Base-by-base conservation (phyloP, 805 yeast species). In the Pichia nakasei region DNA sequence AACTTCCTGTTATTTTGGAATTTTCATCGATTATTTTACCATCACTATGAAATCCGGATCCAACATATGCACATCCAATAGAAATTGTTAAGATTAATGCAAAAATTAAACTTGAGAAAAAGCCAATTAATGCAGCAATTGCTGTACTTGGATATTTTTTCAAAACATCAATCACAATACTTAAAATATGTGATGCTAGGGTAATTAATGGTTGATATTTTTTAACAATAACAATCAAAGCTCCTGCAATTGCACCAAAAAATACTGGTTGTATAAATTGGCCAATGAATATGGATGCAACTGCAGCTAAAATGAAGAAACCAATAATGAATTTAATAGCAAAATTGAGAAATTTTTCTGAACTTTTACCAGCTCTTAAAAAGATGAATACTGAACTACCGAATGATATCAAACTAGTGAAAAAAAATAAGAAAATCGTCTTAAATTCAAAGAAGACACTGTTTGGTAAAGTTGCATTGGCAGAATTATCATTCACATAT, bases 301-400 rank as follows among this genome's bases (percentile, higher is more conserved):
- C 26, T 24, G n/a, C 17, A 4, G 40, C 44, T 3, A 41, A 1
- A 19, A 44, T 4, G 12, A 85, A 74, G 2, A 86, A 53, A 3
- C 91, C 86, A 45, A 78, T 53, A 12, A 85, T 69, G 67, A 73
- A 73, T 56, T 85, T 85, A 50, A 87, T 72, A 2, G 94, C 85
- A 22, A 78, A 61, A 43, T 73, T 72, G 52, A 87, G 84, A 60
- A 87, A 87, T 43, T 70, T 64, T 41, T 71, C 67, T 9, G 96
- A 86, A 38, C 73, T 75, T 48, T 72, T 48, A 52, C 88, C 67
- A 4, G 95, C 94, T 47, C 76, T 63, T 1, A 70, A 48, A 41
- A 84, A 69, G 35, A 86, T 78, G 4, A 69, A 48, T 2, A 69
- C 42, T 0, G 95, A 75, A 24, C 84, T 61, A 3, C 76, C 74